These are phyloP conservation scores for Herpetomonas tarakana DNA, from an alignment of 208 protist genomes.

Conservation along the genomic window DNA sequence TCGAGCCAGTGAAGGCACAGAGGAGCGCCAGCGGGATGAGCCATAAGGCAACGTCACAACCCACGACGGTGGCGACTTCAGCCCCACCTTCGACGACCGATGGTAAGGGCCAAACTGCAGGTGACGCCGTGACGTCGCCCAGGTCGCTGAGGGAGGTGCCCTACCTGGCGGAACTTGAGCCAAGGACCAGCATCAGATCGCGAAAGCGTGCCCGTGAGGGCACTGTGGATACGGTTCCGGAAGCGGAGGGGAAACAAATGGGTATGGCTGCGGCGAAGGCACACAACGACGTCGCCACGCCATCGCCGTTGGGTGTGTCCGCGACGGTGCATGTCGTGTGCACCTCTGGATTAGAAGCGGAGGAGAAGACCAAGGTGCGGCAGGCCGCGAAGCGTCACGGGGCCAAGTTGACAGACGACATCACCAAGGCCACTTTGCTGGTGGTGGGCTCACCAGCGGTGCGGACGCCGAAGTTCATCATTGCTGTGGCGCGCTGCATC, in stretches of 20 bases:
- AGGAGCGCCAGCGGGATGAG: neutral
- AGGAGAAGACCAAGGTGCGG: slow-evolving; percentile 22
- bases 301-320: slow-evolving; percentile 1
- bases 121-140: neutral
- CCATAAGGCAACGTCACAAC: neutral
- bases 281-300: neutral
- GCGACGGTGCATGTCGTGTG: too few species aligned
- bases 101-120: too few species aligned
- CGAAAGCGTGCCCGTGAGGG: neutral
- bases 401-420: slow-evolving; percentile 47
- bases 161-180: neutral
- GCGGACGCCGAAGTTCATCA: slow-evolving; percentile 86
- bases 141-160: neutral
- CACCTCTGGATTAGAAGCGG: slow-evolving; percentile 64
- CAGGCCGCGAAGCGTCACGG: slow-evolving; percentile 38
- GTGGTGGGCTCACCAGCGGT: slow-evolving; percentile 53
- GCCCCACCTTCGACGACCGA: neutral
- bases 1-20: neutral
- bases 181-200: neutral
- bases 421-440: slow-evolving; percentile 52
- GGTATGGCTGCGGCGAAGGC: neutral
- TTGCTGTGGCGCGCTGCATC: slow-evolving; percentile 71
- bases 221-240: neutral
- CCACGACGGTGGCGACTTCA: neutral
- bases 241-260: slow-evolving; percentile 2